Conservation (phyloP, 2,329 filamentous ascomycete genomes). For the Trichoderma brevicompactum region DNA sequence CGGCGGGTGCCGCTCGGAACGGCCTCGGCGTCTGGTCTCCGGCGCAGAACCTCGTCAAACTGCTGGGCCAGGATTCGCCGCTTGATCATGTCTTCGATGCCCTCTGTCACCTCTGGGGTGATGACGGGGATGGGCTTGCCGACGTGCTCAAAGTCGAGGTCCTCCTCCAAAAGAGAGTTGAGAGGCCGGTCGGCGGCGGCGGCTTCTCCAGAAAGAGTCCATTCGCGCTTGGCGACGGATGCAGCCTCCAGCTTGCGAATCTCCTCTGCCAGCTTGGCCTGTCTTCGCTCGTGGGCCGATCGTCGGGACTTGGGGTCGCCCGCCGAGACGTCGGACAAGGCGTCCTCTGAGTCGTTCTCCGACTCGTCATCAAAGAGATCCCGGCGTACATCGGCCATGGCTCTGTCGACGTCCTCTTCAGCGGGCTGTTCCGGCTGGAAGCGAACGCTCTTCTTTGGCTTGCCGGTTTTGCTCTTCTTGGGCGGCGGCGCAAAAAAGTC, state of each 20-base stretch:
- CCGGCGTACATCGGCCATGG: constrained; percentile 83
- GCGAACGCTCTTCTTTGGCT: constrained; percentile 47
- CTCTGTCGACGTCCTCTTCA: constrained; percentile 73
- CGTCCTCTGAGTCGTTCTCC: constrained; percentile 67
- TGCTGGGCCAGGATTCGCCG: constrained; percentile 85
- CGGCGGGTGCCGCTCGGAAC: constrained; percentile 65
- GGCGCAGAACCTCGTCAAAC: constrained; percentile 87
- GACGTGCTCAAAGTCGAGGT: constrained; percentile 92
- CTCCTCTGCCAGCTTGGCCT: constrained; percentile 84
- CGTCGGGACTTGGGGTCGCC: constrained; percentile 72
- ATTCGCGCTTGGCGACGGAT: constrained; percentile 86
- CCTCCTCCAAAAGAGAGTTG: constrained; percentile 92
- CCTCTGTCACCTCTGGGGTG: constrained; percentile 86
- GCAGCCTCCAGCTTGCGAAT: constrained; percentile 89
- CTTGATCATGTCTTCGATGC: constrained; percentile 93
- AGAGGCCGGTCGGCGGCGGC: constrained; percentile 78
- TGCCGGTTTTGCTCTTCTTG: constrained; percentile 59
- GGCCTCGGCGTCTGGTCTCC: constrained; percentile 74
- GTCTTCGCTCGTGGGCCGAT: constrained; percentile 84
- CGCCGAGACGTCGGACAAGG: constrained; percentile 67
- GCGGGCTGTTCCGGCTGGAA: constrained; percentile 52
- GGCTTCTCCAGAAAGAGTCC: constrained; percentile 89
- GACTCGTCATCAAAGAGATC: constrained; percentile 86
- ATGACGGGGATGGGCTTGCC: constrained; percentile 95
- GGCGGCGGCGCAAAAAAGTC: constrained; percentile 93